Conservation (phyloP, 2,329 filamentous ascomycete species). For the Sphaerulina vaccinii region DNA sequence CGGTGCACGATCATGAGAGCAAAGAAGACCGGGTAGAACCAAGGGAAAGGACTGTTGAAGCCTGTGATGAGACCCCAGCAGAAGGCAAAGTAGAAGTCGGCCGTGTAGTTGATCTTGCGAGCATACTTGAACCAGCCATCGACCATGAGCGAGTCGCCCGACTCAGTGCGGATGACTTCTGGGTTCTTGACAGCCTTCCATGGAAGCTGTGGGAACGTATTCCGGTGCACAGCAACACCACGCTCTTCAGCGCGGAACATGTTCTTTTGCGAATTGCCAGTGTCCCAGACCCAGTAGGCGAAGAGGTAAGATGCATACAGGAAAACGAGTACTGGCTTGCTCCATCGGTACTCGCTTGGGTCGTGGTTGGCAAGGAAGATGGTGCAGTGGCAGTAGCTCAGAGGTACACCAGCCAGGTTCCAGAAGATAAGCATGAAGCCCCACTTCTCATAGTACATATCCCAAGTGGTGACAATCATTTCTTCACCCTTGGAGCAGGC, state of each 20-base stretch:
- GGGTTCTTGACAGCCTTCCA: constrained; percentile 83
- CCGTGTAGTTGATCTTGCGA: constrained; percentile 65
- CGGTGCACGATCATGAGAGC: constrained; percentile 76
- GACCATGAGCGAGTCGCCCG: constrained; percentile 73
- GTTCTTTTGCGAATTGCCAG: constrained; percentile 90
- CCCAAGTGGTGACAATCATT: constrained; percentile 85
- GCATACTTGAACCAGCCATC: constrained; percentile 74
- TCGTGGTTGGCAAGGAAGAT: constrained; percentile 84
- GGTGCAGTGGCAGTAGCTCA: constrained; percentile 91
- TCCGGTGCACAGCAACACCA: constrained; percentile 67
- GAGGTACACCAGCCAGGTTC: constrained; percentile 87
- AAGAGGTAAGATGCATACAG: constrained; percentile 73
- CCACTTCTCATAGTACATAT: constrained; percentile 97
- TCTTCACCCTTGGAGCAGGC: constrained; percentile 91
- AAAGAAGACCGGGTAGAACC: constrained; percentile 88
- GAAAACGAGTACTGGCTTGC: constrained; percentile 62
- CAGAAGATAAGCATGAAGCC: constrained; percentile 98
- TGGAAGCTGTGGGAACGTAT: constrained; percentile 85
- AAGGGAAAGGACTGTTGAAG: constrained; percentile 78
- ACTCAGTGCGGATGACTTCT: constrained; percentile 68
- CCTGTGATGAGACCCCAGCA: constrained; percentile 80
- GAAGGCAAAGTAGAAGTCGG: constrained; percentile 74
- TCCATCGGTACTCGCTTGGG: constrained; percentile 74
- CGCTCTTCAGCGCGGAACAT: constrained; percentile 79
- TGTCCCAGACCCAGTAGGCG: constrained; percentile 91